Percentiles rank a stretch among this genome's conserved stretches.
These are phyloP conservation scores for Lichina pygmaea DNA, from an alignment of 495 filamentous ascomycete species.

Conservation along the genomic window DNA sequence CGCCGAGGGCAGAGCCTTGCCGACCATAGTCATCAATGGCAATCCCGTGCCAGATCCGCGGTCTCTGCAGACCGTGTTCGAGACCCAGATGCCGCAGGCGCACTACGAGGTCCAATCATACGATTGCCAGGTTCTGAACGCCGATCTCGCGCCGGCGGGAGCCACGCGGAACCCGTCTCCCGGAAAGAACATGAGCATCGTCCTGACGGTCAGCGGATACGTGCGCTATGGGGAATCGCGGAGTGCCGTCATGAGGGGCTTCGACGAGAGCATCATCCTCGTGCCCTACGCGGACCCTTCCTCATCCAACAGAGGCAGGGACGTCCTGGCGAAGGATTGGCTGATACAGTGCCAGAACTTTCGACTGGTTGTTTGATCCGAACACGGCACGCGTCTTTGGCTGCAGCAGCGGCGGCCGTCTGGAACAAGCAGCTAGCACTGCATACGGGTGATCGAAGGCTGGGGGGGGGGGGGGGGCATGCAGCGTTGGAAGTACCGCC, in stretches of 20 bases:
- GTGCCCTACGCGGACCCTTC: conserved; percentile 37
- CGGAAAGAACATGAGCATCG: conserved; percentile 36
- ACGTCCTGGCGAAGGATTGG: conserved; percentile 17
- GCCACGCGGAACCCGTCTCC: background rate
- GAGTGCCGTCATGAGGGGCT: conserved; percentile 28
- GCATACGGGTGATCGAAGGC: no score
- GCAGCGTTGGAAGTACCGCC: no score
- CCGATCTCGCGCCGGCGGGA: conserved; percentile 18
- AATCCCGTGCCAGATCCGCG: conserved; percentile 25
- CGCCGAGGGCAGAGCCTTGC: conserved; percentile 14
- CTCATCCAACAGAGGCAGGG: conserved; percentile 14
- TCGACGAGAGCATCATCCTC: conserved; percentile 50
- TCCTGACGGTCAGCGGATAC: conserved; percentile 37
- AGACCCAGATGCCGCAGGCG: conserved; percentile 27
- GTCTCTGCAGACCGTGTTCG: conserved; percentile 31
- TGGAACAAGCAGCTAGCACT: no score
- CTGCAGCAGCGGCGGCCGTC: no score
- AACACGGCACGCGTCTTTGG: background rate
- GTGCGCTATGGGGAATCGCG: conserved; percentile 31
- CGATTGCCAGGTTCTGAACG: conserved; percentile 52
- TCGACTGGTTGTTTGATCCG: conserved; percentile 8
- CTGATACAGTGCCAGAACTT: conserved; percentile 12
- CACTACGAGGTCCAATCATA: conserved; percentile 35
- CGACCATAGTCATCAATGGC: conserved; percentile 39
- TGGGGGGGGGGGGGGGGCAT: no score